Conservation (phyloP, 129 eudicot species). For the Flaveria sonorensis region DNA sequence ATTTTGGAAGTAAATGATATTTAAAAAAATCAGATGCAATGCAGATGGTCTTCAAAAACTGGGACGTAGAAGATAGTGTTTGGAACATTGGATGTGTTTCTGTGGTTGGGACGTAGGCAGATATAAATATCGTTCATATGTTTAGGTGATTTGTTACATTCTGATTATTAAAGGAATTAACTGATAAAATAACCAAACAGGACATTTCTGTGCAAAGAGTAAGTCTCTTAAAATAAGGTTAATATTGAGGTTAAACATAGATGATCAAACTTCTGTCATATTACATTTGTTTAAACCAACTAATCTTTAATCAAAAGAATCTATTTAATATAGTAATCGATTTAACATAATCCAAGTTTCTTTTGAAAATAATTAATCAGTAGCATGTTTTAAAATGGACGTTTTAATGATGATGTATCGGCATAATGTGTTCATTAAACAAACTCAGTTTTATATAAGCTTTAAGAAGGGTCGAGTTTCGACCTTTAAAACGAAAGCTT, state of each 20-base stretch:
- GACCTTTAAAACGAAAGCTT: neutral
- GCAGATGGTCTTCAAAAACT: neutral
- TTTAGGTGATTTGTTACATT: neutral
- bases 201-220: neutral
- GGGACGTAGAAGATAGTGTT: neutral
- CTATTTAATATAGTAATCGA: neutral
- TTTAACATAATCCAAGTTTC: neutral
- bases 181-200: neutral
- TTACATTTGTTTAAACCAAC: neutral
- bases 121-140: neutral
- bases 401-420: neutral
- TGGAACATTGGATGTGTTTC: neutral
- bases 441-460: neutral
- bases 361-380: neutral
- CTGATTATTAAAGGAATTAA: neutral
- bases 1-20: neutral
- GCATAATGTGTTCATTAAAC: neutral
- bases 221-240: neutral
- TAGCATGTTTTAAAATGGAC: neutral
- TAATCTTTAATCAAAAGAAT: neutral
- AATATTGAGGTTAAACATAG: neutral
- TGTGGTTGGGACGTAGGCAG: too few relatives aligned
- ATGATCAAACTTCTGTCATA: neutral
- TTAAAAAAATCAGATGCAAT: neutral
- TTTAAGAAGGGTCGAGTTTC: neutral